These are phyloP conservation scores for Ceratobasidium sp. DNA, from an alignment of 1,284 basidiomycete species.

Conservation along the genomic window DNA sequence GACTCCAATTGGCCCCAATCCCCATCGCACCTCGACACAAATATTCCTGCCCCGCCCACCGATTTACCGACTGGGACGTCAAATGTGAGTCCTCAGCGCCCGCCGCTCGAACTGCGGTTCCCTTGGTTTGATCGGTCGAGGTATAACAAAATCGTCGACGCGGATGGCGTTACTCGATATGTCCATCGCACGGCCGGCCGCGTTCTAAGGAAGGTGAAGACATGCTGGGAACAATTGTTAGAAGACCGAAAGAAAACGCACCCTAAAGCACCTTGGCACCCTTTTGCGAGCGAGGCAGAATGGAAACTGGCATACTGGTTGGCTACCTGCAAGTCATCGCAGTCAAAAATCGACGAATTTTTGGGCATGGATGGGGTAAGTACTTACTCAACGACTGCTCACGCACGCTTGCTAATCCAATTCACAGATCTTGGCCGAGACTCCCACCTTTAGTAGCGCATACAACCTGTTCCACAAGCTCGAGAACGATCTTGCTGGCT, in stretches of 20 bases:
- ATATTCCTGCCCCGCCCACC: no score
- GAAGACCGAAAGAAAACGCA: not conserved
- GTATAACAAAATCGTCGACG: not conserved
- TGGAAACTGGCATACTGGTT: slow-evolving; percentile 15
- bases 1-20: no score
- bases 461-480: slow-evolving; percentile 1
- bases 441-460: not conserved
- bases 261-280: not conserved
- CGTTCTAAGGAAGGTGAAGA: not conserved
- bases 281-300: not conserved
- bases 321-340: slow-evolving; percentile 12
- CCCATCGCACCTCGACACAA: no score
- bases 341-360: slow-evolving; percentile 24
- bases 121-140: not conserved
- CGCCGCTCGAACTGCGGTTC: not conserved
- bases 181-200: not conserved
- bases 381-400: not conserved
- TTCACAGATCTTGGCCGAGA: not conserved
- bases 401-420: not conserved
- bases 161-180: not conserved
- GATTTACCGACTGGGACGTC: no score
- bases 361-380: slow-evolving; percentile 13
- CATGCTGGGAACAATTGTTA: not conserved
- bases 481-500: not conserved
- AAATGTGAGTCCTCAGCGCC: no score